Evolutionary conservation across 805 yeast species (phyloP).

Genomic region (Schwanniomyces vanrijiae): DNA sequence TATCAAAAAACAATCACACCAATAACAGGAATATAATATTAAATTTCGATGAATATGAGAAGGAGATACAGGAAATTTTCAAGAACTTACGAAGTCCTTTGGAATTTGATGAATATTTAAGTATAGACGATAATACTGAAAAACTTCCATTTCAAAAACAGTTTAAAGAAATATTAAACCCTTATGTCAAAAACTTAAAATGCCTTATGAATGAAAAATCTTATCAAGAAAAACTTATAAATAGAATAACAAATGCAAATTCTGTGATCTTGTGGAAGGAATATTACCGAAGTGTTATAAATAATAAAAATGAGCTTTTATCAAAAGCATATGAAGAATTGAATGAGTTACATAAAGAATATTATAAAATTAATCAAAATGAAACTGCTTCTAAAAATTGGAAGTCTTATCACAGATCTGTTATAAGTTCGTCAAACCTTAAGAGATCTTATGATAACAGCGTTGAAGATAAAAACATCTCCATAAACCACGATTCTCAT

Average conservation of each 20-base stretch:
- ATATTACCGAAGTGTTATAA: conserved; percentile 23
- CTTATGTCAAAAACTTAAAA: conserved; percentile 21
- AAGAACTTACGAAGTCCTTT: conserved; percentile 34
- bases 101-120: conserved; percentile 28
- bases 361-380: conserved; percentile 20
- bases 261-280: conserved; percentile 35
- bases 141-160: conserved; percentile 10
- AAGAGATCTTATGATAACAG: conserved; percentile 5
- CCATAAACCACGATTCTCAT: conserved; percentile 14
- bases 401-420: conserved; percentile 27
- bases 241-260: conserved; percentile 19
- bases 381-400: conserved; percentile 7
- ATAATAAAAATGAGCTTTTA: conserved; percentile 24
- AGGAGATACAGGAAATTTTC: conserved; percentile 29
- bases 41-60: conserved; percentile 26
- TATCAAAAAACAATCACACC: conserved; percentile 11
- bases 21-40: conserved; percentile 14
- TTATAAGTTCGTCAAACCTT: conserved; percentile 17
- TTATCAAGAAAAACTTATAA: conserved; percentile 27
- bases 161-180: conserved; percentile 20
- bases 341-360: conserved; percentile 27
- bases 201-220: conserved; percentile 26
- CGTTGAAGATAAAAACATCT: conserved; percentile 3
- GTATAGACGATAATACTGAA: conserved; percentile 5
- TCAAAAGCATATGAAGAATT: conserved; percentile 26